A percentile compares a stretch with the other conserved stretches of the same genome.
phyloP scores from a whole-genome alignment of 2,329 filamentous ascomycete species.

The Fusarium sp. region DNA sequence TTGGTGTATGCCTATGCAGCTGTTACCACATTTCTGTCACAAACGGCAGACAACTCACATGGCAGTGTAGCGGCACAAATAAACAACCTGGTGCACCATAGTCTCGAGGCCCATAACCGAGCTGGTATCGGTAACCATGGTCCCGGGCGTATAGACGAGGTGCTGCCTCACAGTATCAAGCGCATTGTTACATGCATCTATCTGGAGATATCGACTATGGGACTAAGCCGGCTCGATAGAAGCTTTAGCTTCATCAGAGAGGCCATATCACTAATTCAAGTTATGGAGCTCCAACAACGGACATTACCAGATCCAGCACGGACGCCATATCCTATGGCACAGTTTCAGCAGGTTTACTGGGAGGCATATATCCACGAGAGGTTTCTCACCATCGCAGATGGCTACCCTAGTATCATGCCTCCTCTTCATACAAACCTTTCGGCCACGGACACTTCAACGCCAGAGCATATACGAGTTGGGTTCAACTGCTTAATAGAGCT shows the following conservation, averaged over 20 bases:
- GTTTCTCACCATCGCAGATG: constrained; percentile 66
- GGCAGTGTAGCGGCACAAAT: constrained; percentile 40
- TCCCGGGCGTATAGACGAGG: constrained; percentile 55
- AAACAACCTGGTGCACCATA: constrained; percentile 44
- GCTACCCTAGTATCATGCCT: constrained; percentile 56
- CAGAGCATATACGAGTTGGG: constrained; percentile 54
- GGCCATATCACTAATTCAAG: constrained; percentile 56
- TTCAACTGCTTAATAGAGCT: constrained; percentile 56
- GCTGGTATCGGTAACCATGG: constrained; percentile 49
- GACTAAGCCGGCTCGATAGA: constrained; percentile 61
- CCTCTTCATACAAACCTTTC: constrained; percentile 52
- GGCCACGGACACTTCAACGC: constrained; percentile 51
- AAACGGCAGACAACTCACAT: constrained; percentile 39
- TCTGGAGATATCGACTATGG: constrained; percentile 66
- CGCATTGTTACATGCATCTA: constrained; percentile 65
- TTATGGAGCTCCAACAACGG: constrained; percentile 38
- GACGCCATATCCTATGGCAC: constrained; percentile 31
- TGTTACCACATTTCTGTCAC: constrained; percentile 42
- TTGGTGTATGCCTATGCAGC: constrained; percentile 42
- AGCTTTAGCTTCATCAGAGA: constrained; percentile 66
- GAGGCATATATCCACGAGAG: constrained; percentile 69
- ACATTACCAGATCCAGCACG: constrained; percentile 31
- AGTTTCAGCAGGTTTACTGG: constrained; percentile 65
- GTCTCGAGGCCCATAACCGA: constrained; percentile 49
- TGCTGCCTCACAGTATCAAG: constrained; percentile 57